A percentile compares a stretch with the other conserved stretches of the same genome.
These are phyloP conservation scores for Spathaspora sp. DNA, from an alignment of 805 yeast genomes.

Conservation along the genomic window DNA sequence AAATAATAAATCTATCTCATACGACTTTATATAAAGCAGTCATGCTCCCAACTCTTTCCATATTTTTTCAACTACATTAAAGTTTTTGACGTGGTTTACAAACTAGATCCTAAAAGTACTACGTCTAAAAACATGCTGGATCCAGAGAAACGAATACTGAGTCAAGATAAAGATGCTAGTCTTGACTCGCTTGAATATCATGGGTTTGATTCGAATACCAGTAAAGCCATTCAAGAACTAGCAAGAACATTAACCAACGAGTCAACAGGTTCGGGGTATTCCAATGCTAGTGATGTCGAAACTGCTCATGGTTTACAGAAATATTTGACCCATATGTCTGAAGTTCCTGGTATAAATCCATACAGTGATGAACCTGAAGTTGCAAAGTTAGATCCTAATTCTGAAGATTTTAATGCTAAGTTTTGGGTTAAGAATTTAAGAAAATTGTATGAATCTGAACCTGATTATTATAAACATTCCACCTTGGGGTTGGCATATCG, in stretches of 20 bases:
- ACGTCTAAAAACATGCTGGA: background rate
- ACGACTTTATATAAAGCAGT: too few relatives aligned
- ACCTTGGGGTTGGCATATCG: constrained; percentile 60
- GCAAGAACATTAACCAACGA: constrained; percentile 39
- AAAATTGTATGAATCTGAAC: constrained; percentile 49
- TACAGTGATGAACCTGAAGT: constrained; percentile 19
- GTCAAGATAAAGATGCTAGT: background rate
- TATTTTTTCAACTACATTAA: too few relatives aligned
- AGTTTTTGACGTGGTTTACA: too few relatives aligned
- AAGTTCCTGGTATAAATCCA: constrained; percentile 48
- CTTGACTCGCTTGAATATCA: constrained; percentile 13
- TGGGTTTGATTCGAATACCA: constrained; percentile 35
- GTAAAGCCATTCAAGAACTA: constrained; percentile 32
- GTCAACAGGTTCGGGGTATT: background rate
- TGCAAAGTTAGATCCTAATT: constrained; percentile 53
- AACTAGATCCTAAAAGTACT: too few relatives aligned
- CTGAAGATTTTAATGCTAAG: constrained; percentile 55
- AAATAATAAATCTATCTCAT: too few relatives aligned
- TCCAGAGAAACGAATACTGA: background rate
- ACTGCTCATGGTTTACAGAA: constrained; percentile 29
- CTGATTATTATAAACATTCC: constrained; percentile 61
- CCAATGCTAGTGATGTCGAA: constrained; percentile 5
- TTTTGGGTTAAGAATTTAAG: constrained; percentile 68
- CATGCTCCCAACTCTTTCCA: too few relatives aligned
- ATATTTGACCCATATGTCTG: constrained; percentile 48